These are phyloP conservation scores for Amyloporia xantha DNA, from an alignment of 768 basidiomycete genomes.

Conservation along the genomic window DNA sequence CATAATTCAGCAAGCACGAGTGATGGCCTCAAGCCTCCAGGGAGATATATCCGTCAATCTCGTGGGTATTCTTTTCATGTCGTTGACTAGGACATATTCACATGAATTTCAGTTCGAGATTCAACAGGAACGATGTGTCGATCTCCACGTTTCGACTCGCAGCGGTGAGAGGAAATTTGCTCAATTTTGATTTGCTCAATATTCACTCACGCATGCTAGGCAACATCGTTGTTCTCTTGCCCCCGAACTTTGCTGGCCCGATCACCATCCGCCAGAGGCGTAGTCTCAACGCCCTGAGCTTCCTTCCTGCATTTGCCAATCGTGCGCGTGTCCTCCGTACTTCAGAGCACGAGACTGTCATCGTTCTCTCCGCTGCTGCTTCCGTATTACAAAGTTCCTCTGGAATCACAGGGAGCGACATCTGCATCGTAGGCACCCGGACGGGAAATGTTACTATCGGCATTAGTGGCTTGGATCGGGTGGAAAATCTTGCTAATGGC, in stretches of 20 bases:
- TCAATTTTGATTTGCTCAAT: not conserved
- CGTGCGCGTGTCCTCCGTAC: constrained; percentile 14
- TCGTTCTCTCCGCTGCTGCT: constrained; percentile 5
- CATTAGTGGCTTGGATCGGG: constrained; percentile 13
- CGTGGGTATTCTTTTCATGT: constrained; percentile 7
- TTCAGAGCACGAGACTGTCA: constrained; percentile 12
- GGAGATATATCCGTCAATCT: constrained; percentile 18
- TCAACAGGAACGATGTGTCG: constrained; percentile 6
- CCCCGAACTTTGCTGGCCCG: constrained; percentile 15
- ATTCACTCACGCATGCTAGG: not conserved
- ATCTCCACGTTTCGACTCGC: constrained; percentile 6
- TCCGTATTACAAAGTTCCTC: not conserved
- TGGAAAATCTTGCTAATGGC: not conserved
- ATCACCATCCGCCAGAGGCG: constrained; percentile 8
- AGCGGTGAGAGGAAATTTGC: constrained; percentile 2
- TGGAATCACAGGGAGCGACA: constrained; percentile 3
- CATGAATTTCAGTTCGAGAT: constrained; percentile 6
- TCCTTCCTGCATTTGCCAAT: constrained; percentile 15
- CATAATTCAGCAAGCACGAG: constrained; percentile 8
- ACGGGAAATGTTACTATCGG: constrained; percentile 14
- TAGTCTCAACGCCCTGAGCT: constrained; percentile 2
- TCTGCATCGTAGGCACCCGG: constrained; percentile 11
- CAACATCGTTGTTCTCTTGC: constrained; percentile 13
- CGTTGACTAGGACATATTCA: not conserved
- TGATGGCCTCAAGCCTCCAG: constrained; percentile 14